Base-by-base conservation (phyloP, 768 basidiomycete genomes). In the Mycena galopus region DNA sequence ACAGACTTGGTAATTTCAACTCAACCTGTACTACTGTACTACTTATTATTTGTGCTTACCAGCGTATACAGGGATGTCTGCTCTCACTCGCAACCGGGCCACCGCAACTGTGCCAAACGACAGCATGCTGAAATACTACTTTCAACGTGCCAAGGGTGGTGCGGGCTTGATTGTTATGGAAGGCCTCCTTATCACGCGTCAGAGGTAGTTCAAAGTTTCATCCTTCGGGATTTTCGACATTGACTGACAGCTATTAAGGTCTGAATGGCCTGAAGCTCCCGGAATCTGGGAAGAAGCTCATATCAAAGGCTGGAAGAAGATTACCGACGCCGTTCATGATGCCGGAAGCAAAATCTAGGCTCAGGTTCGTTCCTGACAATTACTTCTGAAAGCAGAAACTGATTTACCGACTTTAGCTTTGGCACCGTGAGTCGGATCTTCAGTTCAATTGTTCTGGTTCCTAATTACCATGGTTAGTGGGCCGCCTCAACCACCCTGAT, bases 141-240 rank as follows among this genome's bases (percentile, higher is more conserved):
- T 59, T 16, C 84, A 85, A 68, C 82, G 85, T 17, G 84, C 83
- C 9, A 61, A 59, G 12, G 82, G 82, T 3, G 83, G 82, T 30
- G 81, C 81, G 4, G 83, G 84, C 11, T 75, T 85, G n/a, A 81
- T 84, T 61, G 72, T 81, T 12, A 78, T 82, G 4, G 81, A 84
- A 55, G 81, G 78, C 3, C 76, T 75, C 5, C 67, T 83, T 27
- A 76, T 82, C 37, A 42, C 66, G 21, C 80, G 75, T 27, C 82
- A 82, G 76, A 81, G 80, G 80, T 80, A 55, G 5, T 39, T 64
- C 39, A n/a, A 39, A 16, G 14, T 44, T 25, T 62, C 23, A 58
- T 14, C 33, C 1, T 3, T 27, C n/a, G 1, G 25, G 25, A 25
- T 11, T 35, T 11, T 42, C 44, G 2, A 47, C 12, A 37, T 23